A percentile compares a stretch with the other conserved stretches of the same genome.
Conservation (phyloP, 2,329 filamentous ascomycete genomes). For the Pseudogymnoascus pannorum region DNA sequence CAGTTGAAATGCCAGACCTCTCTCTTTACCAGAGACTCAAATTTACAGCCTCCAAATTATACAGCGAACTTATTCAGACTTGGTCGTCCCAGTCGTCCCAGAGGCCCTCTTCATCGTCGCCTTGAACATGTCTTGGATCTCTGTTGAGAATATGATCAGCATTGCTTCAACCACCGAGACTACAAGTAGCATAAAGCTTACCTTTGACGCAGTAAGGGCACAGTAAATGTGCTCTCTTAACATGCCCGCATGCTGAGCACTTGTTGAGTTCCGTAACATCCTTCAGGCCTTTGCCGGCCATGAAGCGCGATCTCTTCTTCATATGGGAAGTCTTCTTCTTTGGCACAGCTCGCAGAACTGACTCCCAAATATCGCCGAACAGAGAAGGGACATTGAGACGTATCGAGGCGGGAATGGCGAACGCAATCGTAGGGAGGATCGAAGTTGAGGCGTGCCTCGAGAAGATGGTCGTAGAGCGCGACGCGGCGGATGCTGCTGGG, state of each 20-base stretch:
- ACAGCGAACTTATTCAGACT: conserved; percentile 6
- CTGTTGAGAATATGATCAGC: conserved; percentile 20
- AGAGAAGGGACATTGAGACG: conserved; percentile 56
- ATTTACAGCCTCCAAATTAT: conserved; percentile 8
- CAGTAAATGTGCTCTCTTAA: conserved; percentile 81
- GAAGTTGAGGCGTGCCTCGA: conserved; percentile 40
- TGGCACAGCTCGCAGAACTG: conserved; percentile 81
- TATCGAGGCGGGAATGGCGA: conserved; percentile 53
- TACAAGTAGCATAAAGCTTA: conserved; percentile 38
- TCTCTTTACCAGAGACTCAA: not conserved
- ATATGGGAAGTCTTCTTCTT: conserved; percentile 99
- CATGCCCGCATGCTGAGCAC: conserved; percentile 80
- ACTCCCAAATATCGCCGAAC: conserved; percentile 86
- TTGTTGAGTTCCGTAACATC: conserved; percentile 82
- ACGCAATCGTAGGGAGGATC: conserved; percentile 46
- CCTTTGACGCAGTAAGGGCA: conserved; percentile 82
- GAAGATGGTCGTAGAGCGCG: conserved; percentile 38
- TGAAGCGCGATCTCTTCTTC: conserved; percentile 86
- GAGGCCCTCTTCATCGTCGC: conserved; percentile 12
- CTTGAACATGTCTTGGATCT: conserved; percentile 26
- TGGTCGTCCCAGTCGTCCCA: conserved; percentile 6
- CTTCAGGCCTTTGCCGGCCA: conserved; percentile 92
- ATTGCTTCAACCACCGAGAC: not conserved
- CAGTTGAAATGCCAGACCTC: conserved; percentile 8
- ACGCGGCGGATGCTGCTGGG: conserved; percentile 34